Base-by-base conservation (phyloP, 2,329 filamentous ascomycete genomes). In the Aspergillus niger region DNA sequence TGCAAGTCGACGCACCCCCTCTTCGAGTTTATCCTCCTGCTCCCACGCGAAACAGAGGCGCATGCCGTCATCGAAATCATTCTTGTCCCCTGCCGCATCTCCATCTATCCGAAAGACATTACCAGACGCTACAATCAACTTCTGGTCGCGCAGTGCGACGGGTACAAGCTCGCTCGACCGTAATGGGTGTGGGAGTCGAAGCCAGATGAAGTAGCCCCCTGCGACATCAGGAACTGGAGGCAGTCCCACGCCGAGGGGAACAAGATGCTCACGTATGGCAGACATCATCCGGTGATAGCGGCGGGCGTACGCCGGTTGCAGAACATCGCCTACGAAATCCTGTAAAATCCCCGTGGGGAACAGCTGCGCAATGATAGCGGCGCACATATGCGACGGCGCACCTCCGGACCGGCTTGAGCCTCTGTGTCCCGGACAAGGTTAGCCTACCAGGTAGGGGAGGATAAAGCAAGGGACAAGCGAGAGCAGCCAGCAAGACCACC, bases 161-260 rank as follows among this genome's bases (percentile, higher is more conserved):
- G 81, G 76, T 6, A 85, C 85, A 32, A 92, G 79, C 7, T 82
- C 80, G 32, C 77, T 77, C 38, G 83, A 86, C 8, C 82, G 79
- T 57, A 89, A 77, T 48, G 71, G 58, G 63, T 73, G 63, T 0
- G 88, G 87, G 4, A 96, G 74, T 1, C 81, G 82, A 26, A 96
- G 75, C 92, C 92, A 97, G 51, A 96, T 80, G 73, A 96, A 97
- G 73, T 94, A 97, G 0, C 92, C 92, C 0, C 92, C 92, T 30
- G 88, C 89, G 3, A 88, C 74, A 3, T 79, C 72, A 36, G 64
- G 55, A 8, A 56, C 28, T n/a, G 65, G 54, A 36, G 64, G 61
- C 8, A 76, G 49, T 2, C 66, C 72, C 0, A 90, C 83, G 1
- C 88, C 89, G 0, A 90, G 77, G 0, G 89, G 89, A 0, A 82